These are phyloP conservation scores for Strobilomyces dryophilus DNA, from an alignment of 768 basidiomycete genomes.

Conservation along the genomic window DNA sequence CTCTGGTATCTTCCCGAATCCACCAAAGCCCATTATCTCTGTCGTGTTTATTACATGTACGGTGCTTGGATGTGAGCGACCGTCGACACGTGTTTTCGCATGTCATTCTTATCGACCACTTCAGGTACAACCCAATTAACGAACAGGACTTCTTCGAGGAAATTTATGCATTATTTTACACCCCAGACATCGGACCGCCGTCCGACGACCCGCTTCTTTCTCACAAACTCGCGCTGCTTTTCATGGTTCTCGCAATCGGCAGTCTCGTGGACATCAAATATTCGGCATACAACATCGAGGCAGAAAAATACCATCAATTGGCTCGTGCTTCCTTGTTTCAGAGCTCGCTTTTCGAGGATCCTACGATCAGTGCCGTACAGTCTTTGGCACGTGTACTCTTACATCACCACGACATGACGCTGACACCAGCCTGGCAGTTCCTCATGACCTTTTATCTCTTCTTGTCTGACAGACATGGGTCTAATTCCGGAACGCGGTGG, in stretches of 20 bases:
- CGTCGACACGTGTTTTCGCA: not conserved
- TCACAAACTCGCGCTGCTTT: constrained; percentile 62
- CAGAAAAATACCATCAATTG: constrained; percentile 66
- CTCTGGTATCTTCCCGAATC: constrained; percentile 67
- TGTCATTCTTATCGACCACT: constrained; percentile 4
- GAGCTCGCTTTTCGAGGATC: constrained; percentile 61
- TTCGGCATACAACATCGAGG: constrained; percentile 59
- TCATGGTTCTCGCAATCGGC: constrained; percentile 65
- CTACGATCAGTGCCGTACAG: constrained; percentile 64
- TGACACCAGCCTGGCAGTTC: constrained; percentile 38
- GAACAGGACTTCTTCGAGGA: constrained; percentile 57
- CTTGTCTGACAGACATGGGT: constrained; percentile 64
- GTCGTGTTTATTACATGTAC: constrained; percentile 56
- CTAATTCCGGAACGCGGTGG: constrained; percentile 61
- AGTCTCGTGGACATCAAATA: constrained; percentile 54
- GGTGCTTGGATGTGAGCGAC: constrained; percentile 67
- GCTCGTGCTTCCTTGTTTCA: constrained; percentile 64
- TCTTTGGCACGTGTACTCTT: constrained; percentile 45
- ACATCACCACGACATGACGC: constrained; percentile 27
- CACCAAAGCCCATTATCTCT: constrained; percentile 57
- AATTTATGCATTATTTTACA: constrained; percentile 57
- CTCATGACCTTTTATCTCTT: constrained; percentile 71
- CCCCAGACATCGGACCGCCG: constrained; percentile 37
- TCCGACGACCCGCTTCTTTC: constrained; percentile 48
- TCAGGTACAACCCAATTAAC: constrained; percentile 66